These are phyloP conservation scores for Acanthamoeba lenticulata DNA, from an alignment of 208 protist species.

Conservation along the genomic window DNA sequence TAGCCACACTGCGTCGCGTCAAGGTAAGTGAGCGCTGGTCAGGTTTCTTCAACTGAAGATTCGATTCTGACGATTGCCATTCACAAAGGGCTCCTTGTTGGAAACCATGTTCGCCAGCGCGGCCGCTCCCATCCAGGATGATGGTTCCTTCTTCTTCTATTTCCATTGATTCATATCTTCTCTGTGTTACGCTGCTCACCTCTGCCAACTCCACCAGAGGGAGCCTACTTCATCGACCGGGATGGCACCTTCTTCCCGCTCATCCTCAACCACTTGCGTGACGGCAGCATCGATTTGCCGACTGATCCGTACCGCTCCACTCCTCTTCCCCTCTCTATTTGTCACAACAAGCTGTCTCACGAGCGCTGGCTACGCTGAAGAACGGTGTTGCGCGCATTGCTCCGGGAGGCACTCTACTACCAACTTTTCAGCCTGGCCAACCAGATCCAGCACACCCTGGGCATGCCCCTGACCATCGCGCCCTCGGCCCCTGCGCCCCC, in stretches of 20 bases:
- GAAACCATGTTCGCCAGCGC: neutral
- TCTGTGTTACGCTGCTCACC: neutral
- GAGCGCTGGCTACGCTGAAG: neutral
- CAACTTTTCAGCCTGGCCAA: slow-evolving; percentile 11
- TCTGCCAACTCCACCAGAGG: neutral
- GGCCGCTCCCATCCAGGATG: neutral
- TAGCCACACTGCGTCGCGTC: neutral
- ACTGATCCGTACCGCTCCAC: neutral
- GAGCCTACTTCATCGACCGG: neutral
- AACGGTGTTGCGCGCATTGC: neutral
- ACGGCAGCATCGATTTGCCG: slow-evolving; percentile 1
- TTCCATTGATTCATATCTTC: too few species aligned
- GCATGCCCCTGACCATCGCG: neutral
- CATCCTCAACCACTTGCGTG: neutral
- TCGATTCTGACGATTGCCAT: too few species aligned
- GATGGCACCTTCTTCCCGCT: slow-evolving; percentile 8
- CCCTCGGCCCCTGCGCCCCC: neutral
- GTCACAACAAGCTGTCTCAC: neutral
- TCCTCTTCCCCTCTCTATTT: neutral
- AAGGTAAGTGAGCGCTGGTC: too few species aligned
- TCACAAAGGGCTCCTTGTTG: neutral
- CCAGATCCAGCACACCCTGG: slow-evolving; percentile 1
- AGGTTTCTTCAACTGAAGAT: too few species aligned
- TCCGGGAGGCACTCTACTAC: neutral
- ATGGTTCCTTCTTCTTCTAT: too few species aligned